Evolutionary conservation across 352 stramenopile genomes (phyloP).

Genomic region (Pythium guiyangense): DNA sequence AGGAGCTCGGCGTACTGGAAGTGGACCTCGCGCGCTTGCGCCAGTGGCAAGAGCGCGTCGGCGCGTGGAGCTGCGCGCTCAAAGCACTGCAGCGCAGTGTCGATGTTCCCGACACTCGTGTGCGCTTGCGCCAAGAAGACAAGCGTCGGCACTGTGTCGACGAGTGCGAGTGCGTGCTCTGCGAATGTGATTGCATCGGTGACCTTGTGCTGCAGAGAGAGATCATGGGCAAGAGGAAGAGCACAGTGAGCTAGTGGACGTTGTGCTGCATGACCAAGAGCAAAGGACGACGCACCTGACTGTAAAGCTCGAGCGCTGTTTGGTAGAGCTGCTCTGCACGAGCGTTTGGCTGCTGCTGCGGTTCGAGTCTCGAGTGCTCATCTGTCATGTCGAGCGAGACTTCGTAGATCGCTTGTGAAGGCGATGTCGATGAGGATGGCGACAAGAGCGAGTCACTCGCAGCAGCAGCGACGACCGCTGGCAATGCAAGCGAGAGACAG

Average conservation of each 20-base stretch:
- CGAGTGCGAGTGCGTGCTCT: neutral
- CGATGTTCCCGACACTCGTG: neutral
- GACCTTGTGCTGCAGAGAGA: conserved; percentile 2
- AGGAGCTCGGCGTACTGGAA: conserved; percentile 17
- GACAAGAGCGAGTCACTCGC: too few species aligned
- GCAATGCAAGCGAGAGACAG: too few species aligned
- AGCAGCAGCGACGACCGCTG: too few species aligned
- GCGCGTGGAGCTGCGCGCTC: neutral
- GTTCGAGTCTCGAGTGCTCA: neutral
- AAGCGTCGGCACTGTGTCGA: neutral
- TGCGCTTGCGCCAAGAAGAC: conserved; percentile 9
- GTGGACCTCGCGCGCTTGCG: conserved; percentile 9
- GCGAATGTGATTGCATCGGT: conserved; percentile 1
- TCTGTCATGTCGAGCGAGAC: neutral
- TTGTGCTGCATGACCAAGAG: neutral
- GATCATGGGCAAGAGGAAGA: neutral
- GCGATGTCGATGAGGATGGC: too few species aligned
- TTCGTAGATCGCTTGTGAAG: neutral
- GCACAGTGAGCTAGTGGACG: neutral
- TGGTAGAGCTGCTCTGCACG: conserved; percentile 1
- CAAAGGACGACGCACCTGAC: neutral
- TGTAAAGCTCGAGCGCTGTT: neutral
- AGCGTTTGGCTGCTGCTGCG: neutral
- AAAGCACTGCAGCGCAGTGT: neutral
- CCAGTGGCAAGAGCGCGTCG: neutral